Conservation (phyloP, 352 stramenopile genomes). For the Phytophthora idaei region DNA sequence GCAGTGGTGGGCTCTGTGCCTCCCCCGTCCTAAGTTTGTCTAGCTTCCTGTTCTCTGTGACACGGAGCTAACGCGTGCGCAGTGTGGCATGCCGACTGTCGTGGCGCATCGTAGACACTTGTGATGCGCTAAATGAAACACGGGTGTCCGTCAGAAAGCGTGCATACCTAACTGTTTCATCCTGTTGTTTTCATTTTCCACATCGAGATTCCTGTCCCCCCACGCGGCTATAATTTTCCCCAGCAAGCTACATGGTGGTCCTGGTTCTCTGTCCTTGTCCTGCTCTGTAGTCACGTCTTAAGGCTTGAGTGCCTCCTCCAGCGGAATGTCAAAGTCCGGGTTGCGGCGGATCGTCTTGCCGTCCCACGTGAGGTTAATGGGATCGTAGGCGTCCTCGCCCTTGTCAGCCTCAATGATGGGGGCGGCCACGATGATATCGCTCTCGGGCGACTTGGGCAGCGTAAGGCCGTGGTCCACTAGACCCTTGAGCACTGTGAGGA, state of each 20-base stretch:
- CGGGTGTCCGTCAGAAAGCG: constrained; percentile 25
- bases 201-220: constrained; percentile 6
- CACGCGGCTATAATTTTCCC: neutral
- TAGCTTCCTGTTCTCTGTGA: constrained; percentile 7
- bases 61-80: neutral
- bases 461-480: constrained; percentile 75
- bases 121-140: constrained; percentile 24
- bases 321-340: constrained; percentile 80
- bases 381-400: constrained; percentile 76
- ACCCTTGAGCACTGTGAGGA: constrained; percentile 73
- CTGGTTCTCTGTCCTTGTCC: neutral
- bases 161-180: constrained; percentile 33
- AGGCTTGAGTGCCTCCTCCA: constrained; percentile 72
- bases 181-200: constrained; percentile 34
- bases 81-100: constrained; percentile 3
- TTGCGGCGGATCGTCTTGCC: constrained; percentile 80
- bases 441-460: constrained; percentile 87
- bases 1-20: constrained; percentile 26
- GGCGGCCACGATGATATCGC: constrained; percentile 71
- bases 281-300: constrained; percentile 30
- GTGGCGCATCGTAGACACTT: constrained; percentile 24
- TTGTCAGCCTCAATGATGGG: constrained; percentile 76
- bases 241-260: neutral
- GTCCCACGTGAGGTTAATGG: constrained; percentile 88
- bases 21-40: constrained; percentile 18